Conservation (phyloP, 2,329 filamentous ascomycete species). For the Lasiodiplodia theobromae region DNA sequence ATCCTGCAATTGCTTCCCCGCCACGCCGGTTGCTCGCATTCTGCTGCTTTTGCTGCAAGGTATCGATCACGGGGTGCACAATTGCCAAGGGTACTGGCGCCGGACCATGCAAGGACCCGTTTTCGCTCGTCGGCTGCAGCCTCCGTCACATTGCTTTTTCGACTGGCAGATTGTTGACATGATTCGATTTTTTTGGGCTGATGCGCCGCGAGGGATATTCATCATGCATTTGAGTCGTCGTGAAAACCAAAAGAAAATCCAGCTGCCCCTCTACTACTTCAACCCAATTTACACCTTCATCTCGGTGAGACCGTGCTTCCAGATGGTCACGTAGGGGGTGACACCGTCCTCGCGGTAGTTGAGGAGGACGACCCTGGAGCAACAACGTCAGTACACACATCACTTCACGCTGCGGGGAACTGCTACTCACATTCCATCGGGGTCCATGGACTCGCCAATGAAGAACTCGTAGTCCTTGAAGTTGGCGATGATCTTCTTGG, state of each 20-base stretch:
- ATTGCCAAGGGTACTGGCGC: background rate
- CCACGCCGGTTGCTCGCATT: background rate
- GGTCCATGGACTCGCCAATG: constrained; percentile 90
- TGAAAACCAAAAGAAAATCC: constrained; percentile 44
- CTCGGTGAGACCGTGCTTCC: constrained; percentile 91
- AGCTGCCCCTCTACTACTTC: constrained; percentile 30
- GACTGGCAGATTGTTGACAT: constrained; percentile 2
- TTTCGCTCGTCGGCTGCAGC: background rate
- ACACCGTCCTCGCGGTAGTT: constrained; percentile 97
- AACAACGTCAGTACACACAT: background rate
- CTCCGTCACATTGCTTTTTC: background rate
- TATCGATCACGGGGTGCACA: background rate
- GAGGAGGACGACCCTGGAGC: constrained; percentile 78
- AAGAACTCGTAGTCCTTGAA: constrained; percentile 98
- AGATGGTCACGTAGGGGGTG: constrained; percentile 87
- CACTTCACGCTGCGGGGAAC: background rate
- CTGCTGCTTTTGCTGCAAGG: background rate
- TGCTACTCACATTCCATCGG: constrained; percentile 83
- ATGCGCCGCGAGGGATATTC: constrained; percentile 41
- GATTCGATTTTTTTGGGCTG: constrained; percentile 41
- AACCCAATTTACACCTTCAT: constrained; percentile 79
- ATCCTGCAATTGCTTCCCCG: constrained; percentile 5
- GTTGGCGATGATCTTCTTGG: constrained; percentile 83
- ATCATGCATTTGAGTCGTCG: constrained; percentile 48
- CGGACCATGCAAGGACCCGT: constrained; percentile 6